These are phyloP conservation scores for Wickerhamomyces alni DNA, from an alignment of 805 yeast species.

Conservation along the genomic window DNA sequence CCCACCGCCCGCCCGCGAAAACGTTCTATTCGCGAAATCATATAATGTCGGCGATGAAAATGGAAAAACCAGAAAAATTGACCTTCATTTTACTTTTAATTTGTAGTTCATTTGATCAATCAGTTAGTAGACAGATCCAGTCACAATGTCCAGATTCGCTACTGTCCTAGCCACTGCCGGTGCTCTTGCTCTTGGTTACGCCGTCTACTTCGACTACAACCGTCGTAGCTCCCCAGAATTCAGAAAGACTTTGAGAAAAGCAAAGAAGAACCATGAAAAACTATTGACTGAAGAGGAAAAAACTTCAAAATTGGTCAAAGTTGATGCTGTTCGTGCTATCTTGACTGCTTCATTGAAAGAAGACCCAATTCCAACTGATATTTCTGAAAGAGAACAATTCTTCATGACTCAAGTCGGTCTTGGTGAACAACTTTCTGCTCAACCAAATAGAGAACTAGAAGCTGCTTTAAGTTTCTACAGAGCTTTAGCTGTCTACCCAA, in stretches of 20 bases:
- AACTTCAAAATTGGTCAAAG: slow-evolving; percentile 52
- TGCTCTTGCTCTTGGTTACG: slow-evolving; percentile 61
- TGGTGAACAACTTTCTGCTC: slow-evolving; percentile 75
- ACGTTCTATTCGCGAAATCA: not conserved
- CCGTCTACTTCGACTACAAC: slow-evolving; percentile 84
- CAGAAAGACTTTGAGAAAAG: slow-evolving; percentile 67
- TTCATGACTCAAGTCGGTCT: slow-evolving; percentile 78
- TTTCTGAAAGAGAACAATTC: slow-evolving; percentile 64
- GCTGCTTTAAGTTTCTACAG: slow-evolving; percentile 91
- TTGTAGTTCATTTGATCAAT: too few species aligned
- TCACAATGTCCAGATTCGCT: slow-evolving; percentile 23
- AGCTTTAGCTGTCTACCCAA: slow-evolving; percentile 89
- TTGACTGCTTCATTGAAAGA: slow-evolving; percentile 57
- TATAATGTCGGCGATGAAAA: not conserved
- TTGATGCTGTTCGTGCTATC: slow-evolving; percentile 54
- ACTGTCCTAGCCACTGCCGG: slow-evolving; percentile 31
- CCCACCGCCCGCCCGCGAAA: not conserved
- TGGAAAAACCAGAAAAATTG: not conserved
- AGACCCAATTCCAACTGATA: slow-evolving; percentile 72
- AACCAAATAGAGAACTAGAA: slow-evolving; percentile 64
- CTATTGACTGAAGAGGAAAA: slow-evolving; percentile 47
- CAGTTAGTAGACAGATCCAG: too few species aligned
- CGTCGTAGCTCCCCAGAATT: slow-evolving; percentile 81
- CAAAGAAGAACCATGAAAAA: slow-evolving; percentile 56
- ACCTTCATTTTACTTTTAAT: too few species aligned